Evolutionary conservation across 768 basidiomycete genomes (phyloP).

Genomic region (Wakefieldia striispora): DNA sequence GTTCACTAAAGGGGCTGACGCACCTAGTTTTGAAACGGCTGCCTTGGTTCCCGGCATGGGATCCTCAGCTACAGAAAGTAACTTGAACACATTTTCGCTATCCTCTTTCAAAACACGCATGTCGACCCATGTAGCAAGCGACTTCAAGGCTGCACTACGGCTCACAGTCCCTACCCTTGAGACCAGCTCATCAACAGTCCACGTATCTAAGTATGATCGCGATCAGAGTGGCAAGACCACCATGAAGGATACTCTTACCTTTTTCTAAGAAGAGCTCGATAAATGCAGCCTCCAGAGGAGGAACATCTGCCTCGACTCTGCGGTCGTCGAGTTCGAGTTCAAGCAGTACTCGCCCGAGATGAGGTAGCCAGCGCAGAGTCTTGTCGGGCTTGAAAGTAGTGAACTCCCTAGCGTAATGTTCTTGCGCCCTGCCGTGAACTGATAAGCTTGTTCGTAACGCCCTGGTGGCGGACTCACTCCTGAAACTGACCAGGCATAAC

Average conservation of each 20-base stretch:
- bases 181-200: slow-evolving; percentile 71
- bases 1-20: neutral
- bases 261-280: slow-evolving; percentile 81
- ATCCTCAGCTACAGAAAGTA: slow-evolving; percentile 64
- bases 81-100: slow-evolving; percentile 52
- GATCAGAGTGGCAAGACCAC: neutral
- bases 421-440: slow-evolving; percentile 54
- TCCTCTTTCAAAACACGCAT: slow-evolving; percentile 77
- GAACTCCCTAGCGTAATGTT: slow-evolving; percentile 74
- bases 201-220: slow-evolving; percentile 45
- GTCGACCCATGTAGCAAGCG: slow-evolving; percentile 81
- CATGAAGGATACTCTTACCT: slow-evolving; percentile 34
- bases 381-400: slow-evolving; percentile 91
- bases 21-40: slow-evolving; percentile 26
- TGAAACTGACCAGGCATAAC: slow-evolving; percentile 85
- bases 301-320: slow-evolving; percentile 68
- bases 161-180: slow-evolving; percentile 64
- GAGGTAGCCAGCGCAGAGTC: slow-evolving; percentile 82
- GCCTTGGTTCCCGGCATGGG: slow-evolving; percentile 26
- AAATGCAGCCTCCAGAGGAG: slow-evolving; percentile 87
- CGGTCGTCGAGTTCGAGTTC: slow-evolving; percentile 84
- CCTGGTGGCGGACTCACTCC: slow-evolving; percentile 44
- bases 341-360: slow-evolving; percentile 81
- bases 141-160: slow-evolving; percentile 62
- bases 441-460: neutral